phyloP scores from a whole-genome alignment of 805 yeast species.

The Candida ovalis region DNA sequence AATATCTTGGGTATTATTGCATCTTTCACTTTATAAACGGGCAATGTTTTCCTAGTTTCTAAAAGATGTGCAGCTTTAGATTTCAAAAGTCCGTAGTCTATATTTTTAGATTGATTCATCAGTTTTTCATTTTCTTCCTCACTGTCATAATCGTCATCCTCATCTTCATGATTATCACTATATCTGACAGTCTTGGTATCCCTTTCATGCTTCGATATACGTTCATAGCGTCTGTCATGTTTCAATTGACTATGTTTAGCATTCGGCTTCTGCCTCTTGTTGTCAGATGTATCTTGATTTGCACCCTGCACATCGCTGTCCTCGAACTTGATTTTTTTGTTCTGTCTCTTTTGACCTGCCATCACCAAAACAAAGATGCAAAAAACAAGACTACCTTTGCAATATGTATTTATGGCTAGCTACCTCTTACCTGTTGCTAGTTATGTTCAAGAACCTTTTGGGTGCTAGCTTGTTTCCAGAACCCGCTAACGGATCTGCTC shows the following conservation, averaged over 20 bases:
- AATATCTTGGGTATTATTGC: constrained; percentile 54
- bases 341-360: constrained; percentile 16
- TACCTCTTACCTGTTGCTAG: too few species aligned
- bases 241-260: background rate
- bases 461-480: too few species aligned
- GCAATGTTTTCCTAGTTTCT: constrained; percentile 55
- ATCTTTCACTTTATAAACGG: constrained; percentile 70
- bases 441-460: too few species aligned
- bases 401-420: too few species aligned
- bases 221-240: background rate
- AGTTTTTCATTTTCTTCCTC: constrained; percentile 19
- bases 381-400: too few species aligned
- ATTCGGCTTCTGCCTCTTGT: background rate
- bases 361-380: background rate
- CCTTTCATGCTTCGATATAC: background rate
- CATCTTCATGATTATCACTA: constrained; percentile 14
- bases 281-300: background rate
- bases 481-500: background rate
- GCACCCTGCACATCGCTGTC: constrained; percentile 4
- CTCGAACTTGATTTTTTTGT: constrained; percentile 25
- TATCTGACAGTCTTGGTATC: constrained; percentile 4
- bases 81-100: constrained; percentile 24
- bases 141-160: constrained; percentile 13
- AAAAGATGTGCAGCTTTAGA: constrained; percentile 44
- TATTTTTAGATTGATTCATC: constrained; percentile 19